These are phyloP conservation scores for Amyloporia xantha DNA, from an alignment of 768 basidiomycete species.

Conservation along the genomic window DNA sequence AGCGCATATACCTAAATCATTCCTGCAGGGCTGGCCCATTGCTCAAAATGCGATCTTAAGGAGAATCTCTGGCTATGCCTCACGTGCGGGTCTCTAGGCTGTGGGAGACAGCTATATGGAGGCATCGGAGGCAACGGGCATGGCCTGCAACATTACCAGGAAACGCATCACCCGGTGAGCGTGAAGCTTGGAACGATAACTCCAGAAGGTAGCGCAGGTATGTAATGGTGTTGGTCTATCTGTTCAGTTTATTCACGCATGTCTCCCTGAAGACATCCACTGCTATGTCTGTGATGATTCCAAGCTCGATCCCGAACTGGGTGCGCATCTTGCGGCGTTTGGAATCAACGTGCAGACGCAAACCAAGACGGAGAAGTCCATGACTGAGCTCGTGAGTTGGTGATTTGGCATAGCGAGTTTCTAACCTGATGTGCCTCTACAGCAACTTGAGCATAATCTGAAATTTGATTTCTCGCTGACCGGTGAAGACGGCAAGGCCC, in stretches of 20 bases:
- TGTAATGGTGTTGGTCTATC: slow-evolving; percentile 23
- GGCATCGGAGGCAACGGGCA: slow-evolving; percentile 86
- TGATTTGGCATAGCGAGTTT: neutral
- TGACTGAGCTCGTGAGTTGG: slow-evolving; percentile 91
- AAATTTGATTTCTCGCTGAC: slow-evolving; percentile 92
- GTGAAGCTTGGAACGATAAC: slow-evolving; percentile 97
- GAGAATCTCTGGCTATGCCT: slow-evolving; percentile 96
- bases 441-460: slow-evolving; percentile 97
- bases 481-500: slow-evolving; percentile 76
- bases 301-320: slow-evolving; percentile 68
- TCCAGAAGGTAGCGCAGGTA: slow-evolving; percentile 87
- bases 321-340: slow-evolving; percentile 68
- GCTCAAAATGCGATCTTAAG: slow-evolving; percentile 76
- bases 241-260: neutral
- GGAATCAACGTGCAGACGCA: slow-evolving; percentile 81
- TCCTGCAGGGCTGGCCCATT: slow-evolving; percentile 66
- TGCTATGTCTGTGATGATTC: slow-evolving; percentile 90
- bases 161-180: slow-evolving; percentile 69
- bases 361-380: slow-evolving; percentile 91
- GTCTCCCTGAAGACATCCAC: slow-evolving; percentile 61
- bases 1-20: neutral
- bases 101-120: slow-evolving; percentile 82
- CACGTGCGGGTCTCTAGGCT: slow-evolving; percentile 83
- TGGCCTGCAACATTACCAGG: slow-evolving; percentile 70
- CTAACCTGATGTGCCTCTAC: neutral